A percentile compares a stretch with the other conserved stretches of the same genome.
Evolutionary conservation across 106 monocot species (phyloP).

Genomic region (Phalaenopsis aphrodite): DNA sequence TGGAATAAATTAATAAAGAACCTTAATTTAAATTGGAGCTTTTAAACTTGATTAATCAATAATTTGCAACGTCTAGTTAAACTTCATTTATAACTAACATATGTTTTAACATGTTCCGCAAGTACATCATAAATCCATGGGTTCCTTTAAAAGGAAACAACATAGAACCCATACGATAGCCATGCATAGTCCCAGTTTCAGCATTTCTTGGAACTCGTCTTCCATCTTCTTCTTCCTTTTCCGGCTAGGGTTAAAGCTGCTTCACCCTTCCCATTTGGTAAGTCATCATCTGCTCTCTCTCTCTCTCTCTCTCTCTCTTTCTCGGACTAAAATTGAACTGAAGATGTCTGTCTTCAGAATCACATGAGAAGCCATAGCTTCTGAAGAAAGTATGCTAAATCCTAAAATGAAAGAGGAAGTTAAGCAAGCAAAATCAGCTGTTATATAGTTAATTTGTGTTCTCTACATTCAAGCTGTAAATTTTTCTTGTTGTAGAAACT

Average conservation of each 20-base stretch:
- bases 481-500: background rate
- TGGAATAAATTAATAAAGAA: too few species aligned
- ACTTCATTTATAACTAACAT: too few species aligned
- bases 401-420: background rate
- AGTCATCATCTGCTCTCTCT: background rate
- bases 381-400: background rate
- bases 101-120: background rate
- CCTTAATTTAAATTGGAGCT: too few species aligned
- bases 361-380: background rate
- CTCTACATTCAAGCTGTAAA: background rate
- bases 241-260: background rate
- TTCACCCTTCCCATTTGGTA: background rate
- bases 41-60: too few species aligned
- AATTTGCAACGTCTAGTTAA: too few species aligned
- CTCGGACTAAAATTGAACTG: background rate
- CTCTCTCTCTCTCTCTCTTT: background rate
- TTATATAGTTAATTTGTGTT: background rate
- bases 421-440: background rate
- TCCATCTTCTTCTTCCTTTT: conserved; percentile 3
- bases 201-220: conserved; percentile 6
- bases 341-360: background rate
- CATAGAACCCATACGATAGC: background rate
- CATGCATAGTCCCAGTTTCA: conserved; percentile 3
- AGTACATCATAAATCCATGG: background rate
- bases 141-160: background rate